Conservation (phyloP, 257 asterid species). For the Solanum paucissectum region DNA sequence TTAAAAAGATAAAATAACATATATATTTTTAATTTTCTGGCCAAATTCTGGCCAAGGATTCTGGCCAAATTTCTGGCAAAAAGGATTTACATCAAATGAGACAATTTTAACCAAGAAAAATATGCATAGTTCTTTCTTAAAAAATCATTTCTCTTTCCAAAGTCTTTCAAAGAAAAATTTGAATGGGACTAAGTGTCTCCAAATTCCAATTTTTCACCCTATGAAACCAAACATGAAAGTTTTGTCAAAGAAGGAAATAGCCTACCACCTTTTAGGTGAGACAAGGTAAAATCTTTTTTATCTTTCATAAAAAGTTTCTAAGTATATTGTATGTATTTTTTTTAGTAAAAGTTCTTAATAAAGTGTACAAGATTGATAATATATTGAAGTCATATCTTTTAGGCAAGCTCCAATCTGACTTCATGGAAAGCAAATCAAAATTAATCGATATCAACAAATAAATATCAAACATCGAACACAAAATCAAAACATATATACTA, state of each 20-base stretch:
- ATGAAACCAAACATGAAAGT: no score
- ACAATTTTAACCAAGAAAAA: neutral
- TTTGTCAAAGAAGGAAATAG: no score
- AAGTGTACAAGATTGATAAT: neutral
- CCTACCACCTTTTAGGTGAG: neutral
- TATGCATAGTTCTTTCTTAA: neutral
- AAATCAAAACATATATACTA: neutral
- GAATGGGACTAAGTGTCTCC: neutral
- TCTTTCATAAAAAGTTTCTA: no score
- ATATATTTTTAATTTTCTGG: no score
- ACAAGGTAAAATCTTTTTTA: no score
- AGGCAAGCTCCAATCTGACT: neutral
- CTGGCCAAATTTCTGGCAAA: no score
- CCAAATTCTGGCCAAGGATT: no score
- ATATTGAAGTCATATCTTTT: neutral
- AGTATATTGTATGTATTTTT: no score
- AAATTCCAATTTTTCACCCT: neutral
- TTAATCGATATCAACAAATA: neutral
- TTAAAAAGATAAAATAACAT: no score
- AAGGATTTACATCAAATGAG: neutral
- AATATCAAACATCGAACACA: accelerated
- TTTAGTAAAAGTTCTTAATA: no score
- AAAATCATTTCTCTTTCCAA: neutral
- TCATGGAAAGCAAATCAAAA: neutral
- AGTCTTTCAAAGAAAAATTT: no score